Evolutionary conservation across 805 yeast genomes (phyloP).

Genomic region (Candida germanica): DNA sequence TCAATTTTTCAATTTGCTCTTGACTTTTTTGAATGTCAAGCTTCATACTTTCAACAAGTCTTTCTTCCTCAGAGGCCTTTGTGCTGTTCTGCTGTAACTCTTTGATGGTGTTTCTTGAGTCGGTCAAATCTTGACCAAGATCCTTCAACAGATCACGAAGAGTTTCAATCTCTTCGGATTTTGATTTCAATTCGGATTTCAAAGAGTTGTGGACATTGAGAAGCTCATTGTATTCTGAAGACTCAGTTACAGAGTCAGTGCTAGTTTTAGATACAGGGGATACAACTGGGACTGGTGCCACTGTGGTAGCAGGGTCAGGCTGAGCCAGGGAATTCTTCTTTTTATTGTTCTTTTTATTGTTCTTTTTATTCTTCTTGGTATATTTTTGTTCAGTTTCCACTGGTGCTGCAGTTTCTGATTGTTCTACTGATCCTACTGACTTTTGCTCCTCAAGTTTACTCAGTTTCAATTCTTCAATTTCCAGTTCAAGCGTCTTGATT

Average conservation of each 20-base stretch:
- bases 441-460: slow-evolving; percentile 3
- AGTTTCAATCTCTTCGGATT: slow-evolving; percentile 62
- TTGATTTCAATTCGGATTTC: slow-evolving; percentile 32
- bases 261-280: background rate
- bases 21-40: background rate
- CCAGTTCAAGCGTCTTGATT: slow-evolving; percentile 2
- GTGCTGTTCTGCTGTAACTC: slow-evolving; percentile 7
- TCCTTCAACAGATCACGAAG: slow-evolving; percentile 73
- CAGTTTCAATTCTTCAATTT: slow-evolving; percentile 10
- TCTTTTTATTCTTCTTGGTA: slow-evolving; percentile 13
- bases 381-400: background rate
- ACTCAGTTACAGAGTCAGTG: background rate
- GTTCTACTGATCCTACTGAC: background rate
- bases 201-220: slow-evolving; percentile 15
- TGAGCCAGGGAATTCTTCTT: slow-evolving; percentile 4
- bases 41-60: background rate
- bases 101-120: slow-evolving; percentile 59
- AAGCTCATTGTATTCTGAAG: slow-evolving; percentile 11
- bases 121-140: slow-evolving; percentile 78
- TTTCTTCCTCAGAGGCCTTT: slow-evolving; percentile 14
- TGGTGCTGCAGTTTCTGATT: background rate
- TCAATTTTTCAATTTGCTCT: slow-evolving; percentile 8
- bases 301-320: background rate
- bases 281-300: background rate
- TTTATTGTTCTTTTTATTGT: slow-evolving; percentile 14